Conservation (phyloP, 805 yeast species). For the Ogataea pilisensis region DNA sequence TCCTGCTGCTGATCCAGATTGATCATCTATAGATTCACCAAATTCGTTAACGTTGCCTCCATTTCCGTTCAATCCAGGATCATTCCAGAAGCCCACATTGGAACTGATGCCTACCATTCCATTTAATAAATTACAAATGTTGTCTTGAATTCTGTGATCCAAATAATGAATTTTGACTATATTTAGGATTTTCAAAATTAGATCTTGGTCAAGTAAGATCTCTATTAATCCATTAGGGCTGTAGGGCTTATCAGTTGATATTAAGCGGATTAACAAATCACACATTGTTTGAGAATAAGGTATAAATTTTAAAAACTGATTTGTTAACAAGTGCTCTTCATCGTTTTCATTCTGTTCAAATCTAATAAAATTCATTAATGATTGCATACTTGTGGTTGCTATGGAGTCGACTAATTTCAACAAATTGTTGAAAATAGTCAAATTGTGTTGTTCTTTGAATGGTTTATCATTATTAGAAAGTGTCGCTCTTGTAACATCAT, state of each 20-base stretch:
- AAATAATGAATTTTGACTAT: slow-evolving; percentile 44
- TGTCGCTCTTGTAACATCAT: background rate
- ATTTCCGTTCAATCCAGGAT: slow-evolving; percentile 12
- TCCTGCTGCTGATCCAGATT: no score
- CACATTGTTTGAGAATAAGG: slow-evolving; percentile 84
- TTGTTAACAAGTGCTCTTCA: slow-evolving; percentile 46
- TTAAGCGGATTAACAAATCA: slow-evolving; percentile 81
- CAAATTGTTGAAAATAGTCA: slow-evolving; percentile 40
- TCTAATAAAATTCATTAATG: slow-evolving; percentile 67
- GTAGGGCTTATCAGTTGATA: slow-evolving; percentile 89
- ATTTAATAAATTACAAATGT: slow-evolving; percentile 72
- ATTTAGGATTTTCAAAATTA: slow-evolving; percentile 65
- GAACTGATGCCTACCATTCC: slow-evolving; percentile 65
- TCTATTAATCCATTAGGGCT: slow-evolving; percentile 82
- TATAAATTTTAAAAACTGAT: slow-evolving; percentile 66
- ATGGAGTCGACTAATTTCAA: slow-evolving; percentile 84
- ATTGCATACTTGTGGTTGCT: slow-evolving; percentile 75
- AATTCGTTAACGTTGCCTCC: slow-evolving; percentile 30
- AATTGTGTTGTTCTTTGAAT: slow-evolving; percentile 25
- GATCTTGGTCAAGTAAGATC: slow-evolving; percentile 61
- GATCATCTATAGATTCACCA: slow-evolving; percentile 70
- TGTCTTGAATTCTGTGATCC: slow-evolving; percentile 34
- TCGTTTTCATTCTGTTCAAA: slow-evolving; percentile 24
- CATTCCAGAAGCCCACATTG: slow-evolving; percentile 33
- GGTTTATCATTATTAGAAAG: background rate